Conservation (phyloP, 352 stramenopile species). For the Vaucheria bursata region DNA sequence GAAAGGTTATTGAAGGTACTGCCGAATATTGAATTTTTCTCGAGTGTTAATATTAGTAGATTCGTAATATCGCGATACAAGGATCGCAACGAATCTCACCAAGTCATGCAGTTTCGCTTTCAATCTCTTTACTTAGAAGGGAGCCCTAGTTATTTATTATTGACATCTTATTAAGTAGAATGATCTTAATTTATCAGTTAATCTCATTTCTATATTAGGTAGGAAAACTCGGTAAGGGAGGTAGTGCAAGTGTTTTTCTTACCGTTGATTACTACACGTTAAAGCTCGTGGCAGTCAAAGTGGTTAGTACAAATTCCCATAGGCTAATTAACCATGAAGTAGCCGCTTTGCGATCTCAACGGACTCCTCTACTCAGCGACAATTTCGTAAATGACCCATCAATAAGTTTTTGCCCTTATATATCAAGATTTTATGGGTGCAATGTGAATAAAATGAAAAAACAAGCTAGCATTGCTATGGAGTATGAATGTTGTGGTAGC, state of each 20-base stretch:
- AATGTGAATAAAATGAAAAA: background rate
- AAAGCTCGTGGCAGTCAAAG: conserved; percentile 2
- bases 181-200: too few species aligned
- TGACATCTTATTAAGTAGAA: too few species aligned
- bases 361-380: background rate
- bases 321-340: background rate
- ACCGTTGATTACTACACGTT: background rate
- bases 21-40: too few species aligned
- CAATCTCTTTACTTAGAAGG: too few species aligned
- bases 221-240: conserved; percentile 3
- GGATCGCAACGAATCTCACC: too few species aligned
- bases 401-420: conserved; percentile 1
- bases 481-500: background rate
- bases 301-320: background rate
- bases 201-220: too few species aligned
- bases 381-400: background rate
- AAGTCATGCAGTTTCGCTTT: too few species aligned
- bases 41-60: too few species aligned
- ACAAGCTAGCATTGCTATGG: conserved; percentile 7
- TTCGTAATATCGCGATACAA: too few species aligned
- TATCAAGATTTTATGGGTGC: background rate
- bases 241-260: background rate
- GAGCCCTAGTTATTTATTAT: too few species aligned
- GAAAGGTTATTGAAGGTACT: background rate
- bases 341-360: background rate